Conservation (phyloP, 2,329 filamentous ascomycete species). For the Pezicula neosporulosa region DNA sequence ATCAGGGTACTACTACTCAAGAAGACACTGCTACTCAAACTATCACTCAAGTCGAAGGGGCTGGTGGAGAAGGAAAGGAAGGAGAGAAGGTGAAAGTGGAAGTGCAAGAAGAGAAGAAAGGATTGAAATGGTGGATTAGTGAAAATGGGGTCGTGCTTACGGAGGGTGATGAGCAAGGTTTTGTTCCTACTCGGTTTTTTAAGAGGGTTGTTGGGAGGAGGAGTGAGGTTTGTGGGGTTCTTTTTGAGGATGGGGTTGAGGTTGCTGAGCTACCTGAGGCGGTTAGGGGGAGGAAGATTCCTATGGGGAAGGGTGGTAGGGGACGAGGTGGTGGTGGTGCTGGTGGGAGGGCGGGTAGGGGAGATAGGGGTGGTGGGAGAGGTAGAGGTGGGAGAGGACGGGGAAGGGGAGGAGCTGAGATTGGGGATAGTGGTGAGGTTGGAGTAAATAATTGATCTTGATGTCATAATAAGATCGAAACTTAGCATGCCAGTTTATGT, state of each 20-base stretch:
- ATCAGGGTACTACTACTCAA: too few species aligned
- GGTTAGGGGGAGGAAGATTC: conserved; percentile 48
- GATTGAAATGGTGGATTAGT: conserved; percentile 72
- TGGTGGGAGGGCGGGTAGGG: conserved; percentile 8
- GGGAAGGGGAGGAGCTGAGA: conserved; percentile 15
- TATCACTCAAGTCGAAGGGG: too few species aligned
- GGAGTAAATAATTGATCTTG: too few species aligned
- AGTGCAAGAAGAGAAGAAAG: conserved; percentile 40
- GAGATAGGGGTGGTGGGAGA: background rate
- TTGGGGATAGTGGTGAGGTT: too few species aligned
- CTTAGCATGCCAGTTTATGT: too few species aligned
- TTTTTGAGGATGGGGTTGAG: conserved; percentile 69
- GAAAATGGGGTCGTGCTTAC: conserved; percentile 75
- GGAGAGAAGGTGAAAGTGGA: background rate
- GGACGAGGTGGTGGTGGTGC: conserved; percentile 33
- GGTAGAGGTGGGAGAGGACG: conserved; percentile 23
- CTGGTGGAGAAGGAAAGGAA: background rate
- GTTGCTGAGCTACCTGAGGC: conserved; percentile 62
- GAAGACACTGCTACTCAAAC: too few species aligned
- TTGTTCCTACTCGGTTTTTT: conserved; percentile 67
- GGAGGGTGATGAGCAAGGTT: conserved; percentile 54
- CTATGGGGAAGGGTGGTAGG: conserved; percentile 35
- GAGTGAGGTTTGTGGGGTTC: conserved; percentile 50
- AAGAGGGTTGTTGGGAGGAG: conserved; percentile 63
- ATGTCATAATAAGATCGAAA: too few species aligned